Base-by-base conservation (phyloP, 2,329 filamentous ascomycete species). In the Myriosclerotinia duriaeana region DNA sequence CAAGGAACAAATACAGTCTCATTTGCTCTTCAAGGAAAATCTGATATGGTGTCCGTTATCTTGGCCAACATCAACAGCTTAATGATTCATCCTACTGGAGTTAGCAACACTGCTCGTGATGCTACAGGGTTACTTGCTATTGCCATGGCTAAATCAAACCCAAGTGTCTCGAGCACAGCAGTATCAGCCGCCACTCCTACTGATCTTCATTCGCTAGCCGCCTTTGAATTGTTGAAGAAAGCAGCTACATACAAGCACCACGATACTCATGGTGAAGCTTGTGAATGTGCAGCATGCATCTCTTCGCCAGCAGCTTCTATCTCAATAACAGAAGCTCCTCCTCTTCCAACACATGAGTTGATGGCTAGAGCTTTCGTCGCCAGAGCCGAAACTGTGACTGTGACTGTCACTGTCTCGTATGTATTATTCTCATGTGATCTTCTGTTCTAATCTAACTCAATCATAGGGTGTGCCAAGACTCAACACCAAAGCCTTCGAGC, bases 1-100 rank as follows among this genome's bases (percentile, higher is more conserved):
- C 53, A 65, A 59, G 63, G 63, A 59, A 65, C 44, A 40, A 65
- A 59, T 14, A 65, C 63, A 38, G 63, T 59, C 42, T 65, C 63
- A 50, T 26, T 65, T 38, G 42, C 53, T 38, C 22, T 65, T n/a
- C 34, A 42, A 59, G 63, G 63, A 40, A 65, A 53, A 56, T 52
- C 53, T 58, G 53, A 65, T 30, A 59, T 59, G 63, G 53, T 65
- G 22, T 65, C 53, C 17, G 53, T 65, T 48, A 59, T 65, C 8
- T 38, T 65, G 30, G 63, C 63, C 30, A 59, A 65, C 36, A 65
- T 65, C 22, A 59, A 65, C 34, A 59, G 63, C 36, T 50, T 65
- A 38, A 11, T 65, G 30, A n/a, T n/a, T 34, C 63, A 59, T 52
- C 53, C 63, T 50, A 59, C 63, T 40, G 42, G 40, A 8, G 15